Base-by-base conservation (phyloP, 768 basidiomycete species). In the Amanita pseudoporphyria region DNA sequence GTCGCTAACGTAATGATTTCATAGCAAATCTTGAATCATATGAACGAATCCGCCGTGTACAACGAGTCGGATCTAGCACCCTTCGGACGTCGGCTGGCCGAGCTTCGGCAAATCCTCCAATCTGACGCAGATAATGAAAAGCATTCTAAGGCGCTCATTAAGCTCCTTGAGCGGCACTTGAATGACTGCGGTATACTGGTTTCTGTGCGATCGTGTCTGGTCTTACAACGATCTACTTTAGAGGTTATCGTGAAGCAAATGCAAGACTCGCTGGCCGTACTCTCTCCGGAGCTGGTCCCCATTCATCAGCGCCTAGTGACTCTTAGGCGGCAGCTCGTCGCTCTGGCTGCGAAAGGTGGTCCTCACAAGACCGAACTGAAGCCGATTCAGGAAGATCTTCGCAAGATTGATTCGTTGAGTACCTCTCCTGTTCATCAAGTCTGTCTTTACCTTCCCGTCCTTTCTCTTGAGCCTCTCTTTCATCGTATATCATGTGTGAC, bases 321-420 rank as follows among this genome's bases (percentile, higher is more conserved):
- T 26, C 74, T 97, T 49, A 82, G 96, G 51, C 82, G 94, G 56
- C 85, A 92, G 61, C 79, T 99, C 31, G 90, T 87, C 30, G 77
- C 86, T 6, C 75, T 98, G 45, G 87, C 91, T 19, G 87, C 89
- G 5, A 91, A 91, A 65, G 87, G 87, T 55, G 86, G 87, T 9
- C 78, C 84, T 5, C 79, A 84, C 55, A 93, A 91, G 64, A 70
- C 81, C 6, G 94, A 96, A 64, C 76, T 95, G 51, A 93, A 94
- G 67, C 84, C 88, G 38, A 67, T 97, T 40, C 78, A 87, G 51
- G 92, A 96, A 63, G 96, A 98, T 60, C 74, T 99, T 48, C 78
- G 95, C 50, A 89, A 86, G 68, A 95, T 99, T 57, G 96, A 99
- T 71, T 84, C 87, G 85, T 90, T 85, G 78, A 83, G 87, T 86